Evolutionary conservation across 805 yeast species (phyloP), one percentile per base, ranked within the genome.

Genomic region (Candida rishiriensis): DNA sequence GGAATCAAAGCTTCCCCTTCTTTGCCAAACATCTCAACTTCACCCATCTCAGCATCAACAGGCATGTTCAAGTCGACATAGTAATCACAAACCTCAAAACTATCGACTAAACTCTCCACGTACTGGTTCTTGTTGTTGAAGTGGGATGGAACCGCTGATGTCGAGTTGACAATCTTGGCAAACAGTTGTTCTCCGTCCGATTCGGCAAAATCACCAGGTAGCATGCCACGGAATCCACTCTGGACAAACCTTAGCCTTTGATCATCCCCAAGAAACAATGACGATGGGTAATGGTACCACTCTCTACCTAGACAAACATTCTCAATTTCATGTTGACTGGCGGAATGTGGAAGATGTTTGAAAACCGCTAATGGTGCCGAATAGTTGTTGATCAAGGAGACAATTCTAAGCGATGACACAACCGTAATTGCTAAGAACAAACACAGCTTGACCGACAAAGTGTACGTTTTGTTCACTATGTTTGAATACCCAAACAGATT

Each of bases 211-310:
- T 88, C 93, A 3, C 95, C 95, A 0, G 98, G 98, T 31, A 91
- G 68, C 48, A 90, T 68, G 0, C 97, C 97, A 60, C 83, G 78
- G 64, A 90, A 91, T 1, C 91, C 93, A 44, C 88, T 81, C 44
- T 72, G 68, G 10, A 86, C 78, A 61, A 88, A 91, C 54, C 70
- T 70, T 18, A 88, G 66, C 51, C 96, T 68, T 54, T 73, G 73
- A 45, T 78, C 69, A 4, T 76, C 73, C 3, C 86, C 82, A 18
- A 91, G 66, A 58, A 90, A 88, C 60, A 89, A 86, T 0, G 97
- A 89, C 1, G 86, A 81, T 10, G 98, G 97, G 64, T 70, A 90
- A 58, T 91, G 85, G 57, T 88, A 88, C 97, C 97, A 90, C 66
- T 91, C 97, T 46, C 96, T 75, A 2, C 97, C 97, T n/a, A 85